A percentile compares a stretch with the other conserved stretches of the same genome.
phyloP scores from a whole-genome alignment of 345 rosid genomes.

The Eutrema heterophyllum region DNA sequence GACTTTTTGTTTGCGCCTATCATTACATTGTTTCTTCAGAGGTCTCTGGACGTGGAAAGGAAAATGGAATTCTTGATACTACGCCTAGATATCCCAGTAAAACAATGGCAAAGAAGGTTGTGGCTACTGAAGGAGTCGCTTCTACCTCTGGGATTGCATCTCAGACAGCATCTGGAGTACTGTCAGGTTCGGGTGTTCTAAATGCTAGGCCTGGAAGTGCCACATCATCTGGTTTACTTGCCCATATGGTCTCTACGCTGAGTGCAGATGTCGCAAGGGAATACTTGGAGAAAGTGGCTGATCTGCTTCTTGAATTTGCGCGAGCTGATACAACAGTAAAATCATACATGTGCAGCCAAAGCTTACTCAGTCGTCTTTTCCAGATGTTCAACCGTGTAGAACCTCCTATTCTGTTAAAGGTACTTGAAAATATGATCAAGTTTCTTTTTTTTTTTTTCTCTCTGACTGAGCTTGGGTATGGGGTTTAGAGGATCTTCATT shows the following conservation, averaged over 20 bases:
- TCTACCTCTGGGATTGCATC: slow-evolving; percentile 82
- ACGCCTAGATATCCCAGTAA: slow-evolving; percentile 56
- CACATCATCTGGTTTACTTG: slow-evolving; percentile 87
- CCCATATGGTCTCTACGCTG: slow-evolving; percentile 83
- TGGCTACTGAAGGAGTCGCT: slow-evolving; percentile 61
- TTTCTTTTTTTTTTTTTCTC: not conserved
- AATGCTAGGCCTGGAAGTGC: slow-evolving; percentile 98
- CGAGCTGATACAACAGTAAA: slow-evolving; percentile 93
- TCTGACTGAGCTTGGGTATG: not conserved
- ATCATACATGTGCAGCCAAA: slow-evolving; percentile 88
- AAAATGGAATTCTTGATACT: slow-evolving; percentile 66
- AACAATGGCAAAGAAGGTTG: slow-evolving; percentile 55
- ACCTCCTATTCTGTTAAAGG: slow-evolving; percentile 87
- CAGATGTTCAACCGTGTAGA: slow-evolving; percentile 90
- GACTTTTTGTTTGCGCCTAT: not conserved
- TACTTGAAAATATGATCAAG: slow-evolving; percentile 20
- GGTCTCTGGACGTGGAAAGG: slow-evolving; percentile 79
- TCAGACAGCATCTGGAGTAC: slow-evolving; percentile 88
- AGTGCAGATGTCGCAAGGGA: slow-evolving; percentile 93
- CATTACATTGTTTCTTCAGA: slow-evolving; percentile 47
- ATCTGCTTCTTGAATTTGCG: slow-evolving; percentile 95
- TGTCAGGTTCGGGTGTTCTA: slow-evolving; percentile 96
- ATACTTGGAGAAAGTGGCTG: slow-evolving; percentile 94
- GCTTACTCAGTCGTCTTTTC: slow-evolving; percentile 86
- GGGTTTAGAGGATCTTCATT: slow-evolving; percentile 3